A percentile compares a stretch with the other conserved stretches of the same genome.
These are phyloP conservation scores for Asterella californica DNA, from an alignment of 225 moss, liverwort and hornwort species.

Conservation along the genomic window DNA sequence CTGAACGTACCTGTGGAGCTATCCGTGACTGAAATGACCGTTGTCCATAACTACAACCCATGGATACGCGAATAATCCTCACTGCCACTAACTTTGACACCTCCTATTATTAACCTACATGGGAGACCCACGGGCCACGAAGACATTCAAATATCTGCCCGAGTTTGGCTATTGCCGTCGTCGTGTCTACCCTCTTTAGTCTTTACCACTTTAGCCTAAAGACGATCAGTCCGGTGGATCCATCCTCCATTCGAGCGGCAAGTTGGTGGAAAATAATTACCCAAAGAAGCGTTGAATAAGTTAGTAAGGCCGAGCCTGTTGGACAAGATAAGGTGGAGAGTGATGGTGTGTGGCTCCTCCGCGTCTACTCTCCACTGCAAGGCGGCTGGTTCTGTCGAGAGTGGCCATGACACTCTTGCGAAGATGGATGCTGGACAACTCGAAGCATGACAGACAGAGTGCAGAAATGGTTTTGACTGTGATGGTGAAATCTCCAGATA, in stretches of 20 bases:
- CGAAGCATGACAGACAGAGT: not conserved
- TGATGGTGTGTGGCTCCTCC: conserved; percentile 8
- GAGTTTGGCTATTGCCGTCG: not conserved
- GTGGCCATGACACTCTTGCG: too few species aligned
- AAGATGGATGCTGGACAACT: not conserved
- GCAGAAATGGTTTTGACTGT: not conserved
- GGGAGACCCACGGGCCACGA: not conserved
- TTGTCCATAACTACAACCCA: too few species aligned
- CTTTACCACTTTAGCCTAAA: not conserved
- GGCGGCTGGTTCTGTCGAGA: not conserved
- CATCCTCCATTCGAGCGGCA: not conserved
- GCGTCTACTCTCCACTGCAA: not conserved
- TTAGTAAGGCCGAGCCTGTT: not conserved
- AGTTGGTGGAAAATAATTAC: not conserved
- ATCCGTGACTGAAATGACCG: not conserved
- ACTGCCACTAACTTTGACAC: not conserved
- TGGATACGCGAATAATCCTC: too few species aligned
- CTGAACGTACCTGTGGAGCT: not conserved
- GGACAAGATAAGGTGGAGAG: conserved; percentile 8
- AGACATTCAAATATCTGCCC: not conserved
- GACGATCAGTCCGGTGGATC: not conserved
- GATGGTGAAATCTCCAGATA: not conserved
- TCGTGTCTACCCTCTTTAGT: too few species aligned
- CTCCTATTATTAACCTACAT: too few species aligned
- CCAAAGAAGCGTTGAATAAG: not conserved